phyloP scores from a whole-genome alignment of 257 asterid genomes.

The Eucommia ulmoides region DNA sequence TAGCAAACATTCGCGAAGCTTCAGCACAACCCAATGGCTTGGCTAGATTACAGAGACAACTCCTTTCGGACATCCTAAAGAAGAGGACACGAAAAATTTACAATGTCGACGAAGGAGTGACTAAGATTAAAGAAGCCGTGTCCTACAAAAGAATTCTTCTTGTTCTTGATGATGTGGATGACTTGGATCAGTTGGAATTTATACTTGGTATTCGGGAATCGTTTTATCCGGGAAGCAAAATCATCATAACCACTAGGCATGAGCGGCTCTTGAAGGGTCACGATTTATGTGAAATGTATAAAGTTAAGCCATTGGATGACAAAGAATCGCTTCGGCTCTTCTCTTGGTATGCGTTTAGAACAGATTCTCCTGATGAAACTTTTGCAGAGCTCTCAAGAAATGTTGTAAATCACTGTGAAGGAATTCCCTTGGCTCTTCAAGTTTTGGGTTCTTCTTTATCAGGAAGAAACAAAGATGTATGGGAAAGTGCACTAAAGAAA shows the following conservation, averaged over 20 bases:
- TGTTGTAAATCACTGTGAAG: not conserved
- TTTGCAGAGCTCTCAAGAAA: not conserved
- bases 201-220: not conserved
- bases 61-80: not conserved
- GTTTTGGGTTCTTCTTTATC: too few relatives aligned
- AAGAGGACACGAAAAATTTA: too few relatives aligned
- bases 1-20: not conserved
- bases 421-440: too few relatives aligned
- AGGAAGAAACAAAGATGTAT: too few relatives aligned
- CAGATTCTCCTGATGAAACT: not conserved
- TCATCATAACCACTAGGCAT: not conserved
- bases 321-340: not conserved
- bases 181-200: too few relatives aligned
- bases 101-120: not conserved
- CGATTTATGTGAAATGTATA: too few relatives aligned
- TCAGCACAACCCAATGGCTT: not conserved
- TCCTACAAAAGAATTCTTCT: not conserved
- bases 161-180: not conserved
- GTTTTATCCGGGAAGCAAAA: not conserved
- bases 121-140: not conserved
- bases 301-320: not conserved
- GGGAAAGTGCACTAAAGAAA: not conserved
- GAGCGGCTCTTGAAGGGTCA: too few relatives aligned
- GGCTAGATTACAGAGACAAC: not conserved
- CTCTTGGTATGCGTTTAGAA: not conserved